Percentiles rank a stretch among this genome's conserved stretches.
Evolutionary conservation across 805 yeast genomes (phyloP).

Genomic region (Spathaspora arborariae): DNA sequence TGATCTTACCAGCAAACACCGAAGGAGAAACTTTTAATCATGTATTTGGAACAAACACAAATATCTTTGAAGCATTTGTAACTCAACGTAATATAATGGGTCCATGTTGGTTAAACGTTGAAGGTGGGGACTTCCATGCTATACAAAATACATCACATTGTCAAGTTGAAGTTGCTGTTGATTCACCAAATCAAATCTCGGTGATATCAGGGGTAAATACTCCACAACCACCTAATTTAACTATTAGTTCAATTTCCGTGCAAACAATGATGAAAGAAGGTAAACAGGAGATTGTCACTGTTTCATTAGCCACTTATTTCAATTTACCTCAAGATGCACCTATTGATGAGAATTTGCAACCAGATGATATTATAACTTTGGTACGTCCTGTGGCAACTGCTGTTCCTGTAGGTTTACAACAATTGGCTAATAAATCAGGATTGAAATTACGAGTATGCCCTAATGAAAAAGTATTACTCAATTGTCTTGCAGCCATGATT

Average conservation of each 20-base stretch:
- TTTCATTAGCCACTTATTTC: constrained; percentile 69
- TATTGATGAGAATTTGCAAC: constrained; percentile 54
- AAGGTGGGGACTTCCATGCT: constrained; percentile 55
- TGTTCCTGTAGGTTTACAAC: constrained; percentile 74
- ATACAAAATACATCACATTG: constrained; percentile 74
- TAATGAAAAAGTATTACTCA: constrained; percentile 70
- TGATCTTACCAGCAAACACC: constrained; percentile 55
- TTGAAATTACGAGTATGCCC: constrained; percentile 56
- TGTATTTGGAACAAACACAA: constrained; percentile 75
- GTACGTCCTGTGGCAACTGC: constrained; percentile 68
- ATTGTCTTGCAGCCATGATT: constrained; percentile 68
- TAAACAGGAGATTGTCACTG: constrained; percentile 83
- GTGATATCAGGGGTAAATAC: constrained; percentile 22
- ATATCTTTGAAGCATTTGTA: constrained; percentile 81
- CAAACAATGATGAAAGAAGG: constrained; percentile 77
- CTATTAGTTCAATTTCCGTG: constrained; percentile 68
- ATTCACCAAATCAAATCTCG: constrained; percentile 43
- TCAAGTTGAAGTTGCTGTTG: constrained; percentile 65
- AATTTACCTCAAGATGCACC: constrained; percentile 75
- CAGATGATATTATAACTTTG: constrained; percentile 63
- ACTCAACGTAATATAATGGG: constrained; percentile 87
- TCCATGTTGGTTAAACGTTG: constrained; percentile 90
- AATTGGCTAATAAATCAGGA: constrained; percentile 52
- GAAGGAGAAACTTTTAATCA: constrained; percentile 74
- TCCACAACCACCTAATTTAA: constrained; percentile 59